phyloP scores from a whole-genome alignment of 306 rosid genomes.

The Adenanthera pavonina region DNA sequence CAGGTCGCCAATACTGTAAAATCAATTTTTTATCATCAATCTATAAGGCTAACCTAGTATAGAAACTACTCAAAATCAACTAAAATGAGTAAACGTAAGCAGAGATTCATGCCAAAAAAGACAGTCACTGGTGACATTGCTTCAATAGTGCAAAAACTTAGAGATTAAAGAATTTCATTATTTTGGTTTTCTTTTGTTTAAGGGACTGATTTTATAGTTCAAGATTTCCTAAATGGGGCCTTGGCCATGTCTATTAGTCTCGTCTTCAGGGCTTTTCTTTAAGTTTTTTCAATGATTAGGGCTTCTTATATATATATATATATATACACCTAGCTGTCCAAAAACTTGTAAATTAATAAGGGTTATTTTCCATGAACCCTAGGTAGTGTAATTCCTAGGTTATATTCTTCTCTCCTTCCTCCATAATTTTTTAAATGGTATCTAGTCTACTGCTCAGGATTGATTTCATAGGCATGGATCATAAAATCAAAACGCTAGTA shows the following conservation, averaged over 20 bases:
- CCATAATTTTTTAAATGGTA: neutral
- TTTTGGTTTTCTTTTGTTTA: neutral
- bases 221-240: neutral
- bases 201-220: neutral
- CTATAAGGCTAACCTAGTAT: slow-evolving; percentile 14
- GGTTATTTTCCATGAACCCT: neutral
- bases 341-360: neutral
- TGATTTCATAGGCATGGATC: neutral
- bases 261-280: neutral
- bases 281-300: neutral
- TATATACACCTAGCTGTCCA: neutral
- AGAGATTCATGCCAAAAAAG: neutral
- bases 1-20: slow-evolving; percentile 82
- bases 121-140: neutral
- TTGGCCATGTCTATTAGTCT: neutral
- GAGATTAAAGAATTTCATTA: neutral
- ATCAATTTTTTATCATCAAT: slow-evolving; percentile 40
- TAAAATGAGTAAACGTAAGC: slow-evolving; percentile 4
- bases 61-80: slow-evolving; percentile 29
- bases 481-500: neutral
- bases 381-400: neutral
- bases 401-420: slow-evolving; percentile 8
- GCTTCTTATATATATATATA: neutral
- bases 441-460: neutral
- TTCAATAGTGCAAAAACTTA: neutral